A percentile compares a stretch with the other conserved stretches of the same genome.
These are phyloP conservation scores for Lactarius sp. DNA, from an alignment of 768 basidiomycete genomes.

Conservation along the genomic window DNA sequence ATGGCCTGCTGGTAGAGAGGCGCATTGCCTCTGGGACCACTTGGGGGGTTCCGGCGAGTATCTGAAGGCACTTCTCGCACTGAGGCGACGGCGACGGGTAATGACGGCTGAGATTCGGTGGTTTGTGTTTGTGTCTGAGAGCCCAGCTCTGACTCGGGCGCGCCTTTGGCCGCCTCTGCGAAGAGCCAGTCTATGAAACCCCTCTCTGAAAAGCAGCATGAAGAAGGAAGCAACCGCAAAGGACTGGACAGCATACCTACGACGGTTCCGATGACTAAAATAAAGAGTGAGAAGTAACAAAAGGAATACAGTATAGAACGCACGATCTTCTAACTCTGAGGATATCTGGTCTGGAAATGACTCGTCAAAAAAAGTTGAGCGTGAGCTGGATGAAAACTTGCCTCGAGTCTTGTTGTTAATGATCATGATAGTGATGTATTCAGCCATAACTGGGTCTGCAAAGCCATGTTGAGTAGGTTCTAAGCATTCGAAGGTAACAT, in stretches of 20 bases:
- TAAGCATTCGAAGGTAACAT: constrained; percentile 7
- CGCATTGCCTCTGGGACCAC: constrained; percentile 46
- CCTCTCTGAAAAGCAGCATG: constrained; percentile 45
- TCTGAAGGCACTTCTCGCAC: constrained; percentile 34
- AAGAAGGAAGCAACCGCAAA: constrained; percentile 18
- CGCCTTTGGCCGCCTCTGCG: constrained; percentile 67
- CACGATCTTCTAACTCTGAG: constrained; percentile 81
- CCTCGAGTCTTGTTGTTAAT: constrained; percentile 86
- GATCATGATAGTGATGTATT: constrained; percentile 93
- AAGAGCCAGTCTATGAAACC: constrained; percentile 91
- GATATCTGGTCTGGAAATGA: constrained; percentile 68
- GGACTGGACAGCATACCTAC: constrained; percentile 49
- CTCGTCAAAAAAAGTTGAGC: constrained; percentile 13
- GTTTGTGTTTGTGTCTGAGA: constrained; percentile 29
- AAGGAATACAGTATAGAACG: constrained; percentile 16
- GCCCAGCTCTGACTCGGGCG: constrained; percentile 38
- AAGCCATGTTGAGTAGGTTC: neutral
- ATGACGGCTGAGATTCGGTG: constrained; percentile 32
- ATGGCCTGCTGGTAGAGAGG: constrained; percentile 70
- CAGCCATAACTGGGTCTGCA: constrained; percentile 85
- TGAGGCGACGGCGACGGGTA: constrained; percentile 18
- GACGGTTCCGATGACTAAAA: constrained; percentile 68
- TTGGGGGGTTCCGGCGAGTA: constrained; percentile 41
- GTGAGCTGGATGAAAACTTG: constrained; percentile 34
- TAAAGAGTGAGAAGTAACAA: neutral